Base-by-base conservation (phyloP, 1,284 basidiomycete species). In the Rhodotorula sp. region DNA sequence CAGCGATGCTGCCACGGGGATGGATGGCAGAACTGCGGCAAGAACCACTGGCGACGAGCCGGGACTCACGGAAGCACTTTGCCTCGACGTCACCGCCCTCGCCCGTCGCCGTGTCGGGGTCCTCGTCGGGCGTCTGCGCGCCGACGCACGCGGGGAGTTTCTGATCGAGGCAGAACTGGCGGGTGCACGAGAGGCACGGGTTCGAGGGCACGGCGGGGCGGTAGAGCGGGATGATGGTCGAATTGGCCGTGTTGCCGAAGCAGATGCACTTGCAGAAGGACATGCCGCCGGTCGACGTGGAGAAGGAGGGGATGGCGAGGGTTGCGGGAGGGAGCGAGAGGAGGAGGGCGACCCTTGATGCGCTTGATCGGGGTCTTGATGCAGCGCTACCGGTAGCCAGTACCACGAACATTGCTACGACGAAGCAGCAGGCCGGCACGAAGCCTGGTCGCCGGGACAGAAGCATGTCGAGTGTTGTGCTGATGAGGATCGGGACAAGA, bases 1-100 rank as follows among this genome's bases (percentile, higher is more conserved):
- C 34, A 34, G 34, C 34, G 34, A 34, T 34, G 34, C 34, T 5
- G 34, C 34, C 34, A 34, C 34, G 3, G 21, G 44, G 50, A 34
- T 23, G n/a, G 45, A 64, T 5, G 14, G 25, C 45, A 69, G 64
- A 8, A 23, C 16, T 23, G 27, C 14, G n/a, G n/a, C 13, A 60
- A 21, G 45, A 23, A 27, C 45, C 3, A 34, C 34, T 34, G 34
- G 34, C 34, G 34, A 34, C 34, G 34, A 34, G 17, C 21, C 10
- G 67, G 17, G 67, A 87, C 93, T 79, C 82, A 95, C 93, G 92
- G 83, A 97, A 97, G 85, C 94, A 97, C 80, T 92, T 86, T 71
- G 93, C 93, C 83, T 95, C 91, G 50, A 97, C 92, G 81, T 97
- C 93, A 41, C 93, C 93, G 80, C 96, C 94, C 78, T 92, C 93